Conservation (phyloP, 2,329 filamentous ascomycete genomes). For the Verticillium longisporum region DNA sequence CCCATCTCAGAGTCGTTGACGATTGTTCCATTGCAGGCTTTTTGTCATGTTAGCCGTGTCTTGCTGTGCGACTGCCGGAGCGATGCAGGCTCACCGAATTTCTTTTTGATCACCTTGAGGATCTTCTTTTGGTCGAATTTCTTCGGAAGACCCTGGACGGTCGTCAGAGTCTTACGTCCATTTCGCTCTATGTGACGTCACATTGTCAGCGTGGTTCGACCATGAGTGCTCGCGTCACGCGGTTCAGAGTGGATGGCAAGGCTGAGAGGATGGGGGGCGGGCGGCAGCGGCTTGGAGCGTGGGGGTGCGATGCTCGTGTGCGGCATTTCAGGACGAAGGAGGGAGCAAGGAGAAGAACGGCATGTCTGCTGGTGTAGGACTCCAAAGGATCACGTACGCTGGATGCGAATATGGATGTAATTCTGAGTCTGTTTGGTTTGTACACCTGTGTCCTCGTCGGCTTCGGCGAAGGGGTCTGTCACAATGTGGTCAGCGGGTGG, state of each 20-base stretch:
- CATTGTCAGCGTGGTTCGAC: constrained; percentile 28
- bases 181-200: constrained; percentile 73
- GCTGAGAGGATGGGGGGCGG: background rate
- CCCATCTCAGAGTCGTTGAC: constrained; percentile 94
- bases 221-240: background rate
- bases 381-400: constrained; percentile 60
- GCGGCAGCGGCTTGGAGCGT: constrained; percentile 3
- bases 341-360: constrained; percentile 2
- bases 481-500: background rate
- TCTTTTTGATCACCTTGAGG: constrained; percentile 99
- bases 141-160: constrained; percentile 96
- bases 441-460: constrained; percentile 91
- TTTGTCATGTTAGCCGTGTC: constrained; percentile 21
- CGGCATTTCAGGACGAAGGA: constrained; percentile 2
- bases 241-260: background rate
- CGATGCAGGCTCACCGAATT: constrained; percentile 63
- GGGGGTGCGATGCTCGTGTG: constrained; percentile 1
- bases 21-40: constrained; percentile 99
- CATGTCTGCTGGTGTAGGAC: too few species aligned
- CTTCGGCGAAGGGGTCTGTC: constrained; percentile 99
- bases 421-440: constrained; percentile 93
- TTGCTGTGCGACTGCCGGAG: background rate
- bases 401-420: constrained; percentile 99
- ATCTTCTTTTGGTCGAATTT: constrained; percentile 99
- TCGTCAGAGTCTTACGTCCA: constrained; percentile 99